Percentiles rank a stretch among this genome's conserved stretches.
Evolutionary conservation across 495 filamentous ascomycete genomes (phyloP).

Genomic region (Tuber indicum): DNA sequence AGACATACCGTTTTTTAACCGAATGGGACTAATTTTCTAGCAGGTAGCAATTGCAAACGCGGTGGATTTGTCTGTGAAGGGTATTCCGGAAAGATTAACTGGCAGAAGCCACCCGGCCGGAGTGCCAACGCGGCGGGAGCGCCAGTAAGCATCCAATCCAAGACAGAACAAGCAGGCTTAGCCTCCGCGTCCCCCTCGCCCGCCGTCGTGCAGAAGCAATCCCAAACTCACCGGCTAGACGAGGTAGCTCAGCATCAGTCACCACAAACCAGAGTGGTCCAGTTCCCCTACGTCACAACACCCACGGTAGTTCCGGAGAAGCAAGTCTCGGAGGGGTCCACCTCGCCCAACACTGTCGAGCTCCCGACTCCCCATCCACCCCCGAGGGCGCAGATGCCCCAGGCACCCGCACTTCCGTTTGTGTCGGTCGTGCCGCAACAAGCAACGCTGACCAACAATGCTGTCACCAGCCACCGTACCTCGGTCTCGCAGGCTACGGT

Average conservation of each 20-base stretch:
- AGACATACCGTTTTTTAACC: neutral
- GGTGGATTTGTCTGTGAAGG: constrained; percentile 91
- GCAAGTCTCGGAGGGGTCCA: constrained; percentile 23
- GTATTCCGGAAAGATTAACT: constrained; percentile 72
- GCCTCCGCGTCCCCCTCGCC: constrained; percentile 45
- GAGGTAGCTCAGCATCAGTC: constrained; percentile 9
- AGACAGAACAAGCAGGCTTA: constrained; percentile 59
- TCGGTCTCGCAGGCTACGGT: constrained; percentile 53
- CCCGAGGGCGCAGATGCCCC: neutral
- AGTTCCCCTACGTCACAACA: constrained; percentile 44
- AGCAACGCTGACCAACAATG: constrained; percentile 10
- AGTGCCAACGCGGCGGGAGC: constrained; percentile 53
- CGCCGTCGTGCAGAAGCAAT: constrained; percentile 38
- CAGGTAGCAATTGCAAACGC: constrained; percentile 86
- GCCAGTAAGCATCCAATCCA: constrained; percentile 77
- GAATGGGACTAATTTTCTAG: constrained; percentile 20
- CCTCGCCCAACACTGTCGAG: constrained; percentile 22
- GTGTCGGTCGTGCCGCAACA: constrained; percentile 15
- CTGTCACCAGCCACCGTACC: constrained; percentile 44
- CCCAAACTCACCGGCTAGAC: constrained; percentile 37
- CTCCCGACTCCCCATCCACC: constrained; percentile 8
- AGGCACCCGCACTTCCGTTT: constrained; percentile 24
- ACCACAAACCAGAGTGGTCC: constrained; percentile 10
- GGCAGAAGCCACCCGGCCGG: constrained; percentile 60
- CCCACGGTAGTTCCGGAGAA: constrained; percentile 43